Base-by-base conservation (phyloP, 2,329 filamentous ascomycete genomes). In the Fusarium setosum region DNA sequence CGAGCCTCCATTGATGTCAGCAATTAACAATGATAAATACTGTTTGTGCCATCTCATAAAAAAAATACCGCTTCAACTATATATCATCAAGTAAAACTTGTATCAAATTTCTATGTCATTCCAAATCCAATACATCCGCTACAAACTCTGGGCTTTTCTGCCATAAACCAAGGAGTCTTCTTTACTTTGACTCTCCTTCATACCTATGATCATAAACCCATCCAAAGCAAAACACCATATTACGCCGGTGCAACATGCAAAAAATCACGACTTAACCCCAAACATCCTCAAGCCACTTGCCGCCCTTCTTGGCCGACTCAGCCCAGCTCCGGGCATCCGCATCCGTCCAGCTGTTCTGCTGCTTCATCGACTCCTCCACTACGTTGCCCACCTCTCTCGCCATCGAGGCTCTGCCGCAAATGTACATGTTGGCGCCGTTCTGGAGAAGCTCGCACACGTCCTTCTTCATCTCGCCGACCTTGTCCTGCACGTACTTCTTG, bases 221-320 rank as follows among this genome's bases (percentile, higher is more conserved):
- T 35, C 12, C 11, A 26, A 26, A 11, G 6, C 32, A 34, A 59
- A 50, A 53, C 53, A 35, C 34, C 44, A 26, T 15, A 8, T n/a
- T 26, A 32, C 40, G 34, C 37, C 50, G 5, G 21, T 2, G 2
- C 5, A 44, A 9, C 13, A 50, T 21, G n/a, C n/a, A 8, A 12
- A 9, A 9, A 29, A 3, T 29, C 26, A n/a, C n/a, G n/a, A 8
- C 12, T 41, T n/a, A 82, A 20, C 80, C 80, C 83, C 83, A 86
- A 40, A 86, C 83, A 77, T 86, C 83, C 66, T 85, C 82, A 65
- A 81, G 80, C 82, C 83, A 86, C 69, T 83, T 84, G n/a, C 78
- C 80, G 24, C 77, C 76, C 67, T 79, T 82, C 77, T 83, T 85
- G 35, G 83, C 71, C 15, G 72, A 76, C 62, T 82, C 82, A 21